phyloP scores from a whole-genome alignment of 75 land plant species.

The Pinus albicaulis region DNA sequence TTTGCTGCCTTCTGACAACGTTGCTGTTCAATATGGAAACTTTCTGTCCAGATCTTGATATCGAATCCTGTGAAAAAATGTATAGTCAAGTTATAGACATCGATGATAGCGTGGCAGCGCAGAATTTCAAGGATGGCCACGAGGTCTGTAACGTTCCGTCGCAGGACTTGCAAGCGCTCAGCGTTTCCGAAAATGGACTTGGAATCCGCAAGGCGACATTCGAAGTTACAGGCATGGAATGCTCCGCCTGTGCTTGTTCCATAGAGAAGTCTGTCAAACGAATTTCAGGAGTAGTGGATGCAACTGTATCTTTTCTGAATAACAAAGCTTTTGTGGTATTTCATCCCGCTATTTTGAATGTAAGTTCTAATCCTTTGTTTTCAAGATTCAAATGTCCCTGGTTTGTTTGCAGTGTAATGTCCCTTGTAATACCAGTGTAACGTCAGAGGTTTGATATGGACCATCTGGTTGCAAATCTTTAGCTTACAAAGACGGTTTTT shows the following conservation, averaged over 20 bases:
- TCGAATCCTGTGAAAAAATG: too few species aligned
- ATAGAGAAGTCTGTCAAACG: conserved; percentile 63
- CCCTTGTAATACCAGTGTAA: neutral
- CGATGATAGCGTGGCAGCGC: too few species aligned
- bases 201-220: conserved; percentile 14
- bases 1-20: too few species aligned
- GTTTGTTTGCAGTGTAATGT: conserved; percentile 9
- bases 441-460: too few species aligned
- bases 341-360: conserved; percentile 59
- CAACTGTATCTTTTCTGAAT: conserved; percentile 45
- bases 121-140: too few species aligned
- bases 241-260: conserved; percentile 64
- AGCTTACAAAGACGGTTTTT: neutral
- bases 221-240: conserved; percentile 60
- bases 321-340: conserved; percentile 59
- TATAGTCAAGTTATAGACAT: too few species aligned
- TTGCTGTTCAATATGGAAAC: too few species aligned
- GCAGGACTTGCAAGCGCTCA: too few species aligned
- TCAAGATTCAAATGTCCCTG: neutral
- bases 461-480: neutral
- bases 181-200: neutral
- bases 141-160: too few species aligned
- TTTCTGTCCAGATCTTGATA: too few species aligned
- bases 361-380: conserved; percentile 16
- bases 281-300: conserved; percentile 57